Base-by-base conservation (phyloP, 2,329 filamentous ascomycete genomes). In the Microcyclospora tardicrescens region DNA sequence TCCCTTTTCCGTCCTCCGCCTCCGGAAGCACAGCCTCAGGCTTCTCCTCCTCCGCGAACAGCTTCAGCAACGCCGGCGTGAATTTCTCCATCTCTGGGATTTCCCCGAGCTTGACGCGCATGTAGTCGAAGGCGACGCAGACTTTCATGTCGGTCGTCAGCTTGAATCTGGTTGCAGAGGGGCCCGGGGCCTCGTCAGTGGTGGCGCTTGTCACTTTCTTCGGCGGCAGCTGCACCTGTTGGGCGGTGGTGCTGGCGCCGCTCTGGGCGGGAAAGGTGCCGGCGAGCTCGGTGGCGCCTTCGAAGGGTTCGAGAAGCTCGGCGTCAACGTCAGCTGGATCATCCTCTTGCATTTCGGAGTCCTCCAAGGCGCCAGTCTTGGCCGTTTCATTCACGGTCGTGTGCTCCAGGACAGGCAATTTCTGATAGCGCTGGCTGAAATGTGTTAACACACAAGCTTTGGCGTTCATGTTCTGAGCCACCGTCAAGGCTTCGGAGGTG, bases 371-470 rank as follows among this genome's bases (percentile, higher is more conserved):
- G 9, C 29, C 38, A 2, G 33, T 36, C 16, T 43, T 38, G 12
- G 33, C 43, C 37, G 6, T 52, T 41, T 13, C 35, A 14, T 49
- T 45, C 15, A 41, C 44, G 30, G 56, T 60, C 1, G 46, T 50
- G 16, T 56, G 55, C 42, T 73, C 66, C 3, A 75, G 59, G 2
- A 69, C 64, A 2, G 73, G 77, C 28, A 76, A 67, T 61, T 89
- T 89, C 52, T 84, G 81, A 60, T 98, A 98, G 6, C 91, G 73
- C 65, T 98, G 91, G 39, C 80, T 87, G 62, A 98, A 98, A 60
- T 98, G 91, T 6, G 91, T 98, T 35, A 98, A 69, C 39, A 98
- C 64, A 12, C 91, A 79, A 12, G 83, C 71, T 46, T 79, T 75
- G 0, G 87, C 91, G 19, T 72, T 62, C 91, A 98, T 98, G 34